Evolutionary conservation across 1,139 yeast species (phyloP), one percentile per base, ranked within the genome.

Genomic region (Pichiaceae sp.): DNA sequence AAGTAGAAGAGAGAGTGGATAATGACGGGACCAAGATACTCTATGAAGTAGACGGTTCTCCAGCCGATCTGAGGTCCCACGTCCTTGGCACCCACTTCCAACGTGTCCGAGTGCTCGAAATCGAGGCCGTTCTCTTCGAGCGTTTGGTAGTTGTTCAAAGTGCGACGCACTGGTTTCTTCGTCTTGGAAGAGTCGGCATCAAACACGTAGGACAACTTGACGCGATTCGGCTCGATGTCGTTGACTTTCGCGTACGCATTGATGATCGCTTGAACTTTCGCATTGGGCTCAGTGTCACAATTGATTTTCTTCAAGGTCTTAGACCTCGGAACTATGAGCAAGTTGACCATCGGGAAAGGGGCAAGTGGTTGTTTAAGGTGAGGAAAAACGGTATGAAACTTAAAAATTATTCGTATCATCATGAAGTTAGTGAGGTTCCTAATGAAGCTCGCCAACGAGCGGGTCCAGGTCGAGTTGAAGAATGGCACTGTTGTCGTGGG

Each of bases 41-140:
- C 98, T 47, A 85, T 66, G 38, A 85, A 52, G 55, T 78, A 91
- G 21, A 91, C 97, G 5, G 89, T 72, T 60, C 84, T 72, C 96
- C 97, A 91, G 3, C 81, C 78, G 43, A 91, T 75, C 62, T 91
- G 98, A 1, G 94, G 93, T 17, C 97, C 98, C 45, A 91, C 69
- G 53, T 89, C 97, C 57, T 89, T 87, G 40, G 80, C 84, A 44
- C 61, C 72, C 17, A 71, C 62, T 9, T 58, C 54, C 32, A 68
- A 63, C 35, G 57, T 54, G 29, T 54, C 49, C 18, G 58, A 38
- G 35, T 48, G 39, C 4, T 41, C 38, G 32, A 56, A 54, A 29
- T 43, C 60, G 14, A 49, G 49, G 3, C 63, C 63, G 32, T 62
- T 60, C n/a, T 52, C 60, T 15, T 52, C 53, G 16, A 67, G 47